These are phyloP conservation scores for Polygonum maritimum DNA, from an alignment of 148 eudicot species.

Conservation along the genomic window DNA sequence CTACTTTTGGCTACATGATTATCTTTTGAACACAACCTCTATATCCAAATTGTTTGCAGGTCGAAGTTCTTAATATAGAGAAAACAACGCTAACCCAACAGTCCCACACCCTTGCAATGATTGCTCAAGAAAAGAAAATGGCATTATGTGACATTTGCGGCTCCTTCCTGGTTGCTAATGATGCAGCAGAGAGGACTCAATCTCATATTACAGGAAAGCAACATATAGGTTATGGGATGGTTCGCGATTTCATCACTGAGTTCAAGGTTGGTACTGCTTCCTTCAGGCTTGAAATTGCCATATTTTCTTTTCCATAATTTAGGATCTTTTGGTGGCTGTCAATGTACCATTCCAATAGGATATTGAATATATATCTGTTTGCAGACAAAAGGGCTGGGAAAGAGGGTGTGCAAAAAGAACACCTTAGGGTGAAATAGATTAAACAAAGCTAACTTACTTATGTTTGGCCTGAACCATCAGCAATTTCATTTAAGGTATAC, in stretches of 20 bases:
- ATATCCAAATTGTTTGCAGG: slow-evolving; percentile 38
- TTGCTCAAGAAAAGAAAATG: slow-evolving; percentile 97
- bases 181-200: slow-evolving; percentile 93
- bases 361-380: too few species aligned
- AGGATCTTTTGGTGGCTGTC: too few species aligned
- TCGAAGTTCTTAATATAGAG: slow-evolving; percentile 78
- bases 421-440: too few species aligned
- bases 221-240: slow-evolving; percentile 93
- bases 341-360: too few species aligned
- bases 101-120: slow-evolving; percentile 58
- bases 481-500: too few species aligned
- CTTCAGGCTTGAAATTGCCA: slow-evolving; percentile 1
- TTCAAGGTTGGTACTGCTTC: slow-evolving; percentile 40
- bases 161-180: slow-evolving; percentile 88
- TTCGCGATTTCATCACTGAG: slow-evolving; percentile 72
- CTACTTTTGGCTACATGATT: neutral
- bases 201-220: slow-evolving; percentile 97
- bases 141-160: slow-evolving; percentile 96
- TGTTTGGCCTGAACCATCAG: too few species aligned
- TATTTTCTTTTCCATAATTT: neutral
- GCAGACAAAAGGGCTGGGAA: too few species aligned
- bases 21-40: neutral
- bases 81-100: slow-evolving; percentile 61
- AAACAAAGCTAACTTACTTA: too few species aligned
- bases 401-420: too few species aligned